Evolutionary conservation across 192 early-diverging fungal genomes (phyloP).

Genomic region (Backusella westeae): DNA sequence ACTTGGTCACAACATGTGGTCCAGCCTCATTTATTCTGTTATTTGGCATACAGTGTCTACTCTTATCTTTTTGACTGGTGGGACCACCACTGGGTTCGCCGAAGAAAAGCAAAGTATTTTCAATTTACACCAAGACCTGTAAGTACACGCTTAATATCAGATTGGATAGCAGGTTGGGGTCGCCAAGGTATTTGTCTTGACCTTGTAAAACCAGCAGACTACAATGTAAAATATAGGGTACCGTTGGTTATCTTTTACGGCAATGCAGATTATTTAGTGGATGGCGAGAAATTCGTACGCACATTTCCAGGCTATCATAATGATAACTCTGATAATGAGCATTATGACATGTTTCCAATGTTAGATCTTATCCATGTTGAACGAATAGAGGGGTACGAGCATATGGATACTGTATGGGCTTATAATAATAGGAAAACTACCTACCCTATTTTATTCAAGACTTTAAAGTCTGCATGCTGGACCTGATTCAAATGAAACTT

Average conservation of each 20-base stretch:
- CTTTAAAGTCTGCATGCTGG: neutral
- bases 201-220: neutral
- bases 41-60: slow-evolving; percentile 48
- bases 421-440: slow-evolving; percentile 28
- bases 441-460: slow-evolving; percentile 8
- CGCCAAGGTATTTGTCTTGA: slow-evolving; percentile 16
- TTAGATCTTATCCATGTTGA: slow-evolving; percentile 35
- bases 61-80: slow-evolving; percentile 51
- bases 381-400: slow-evolving; percentile 35
- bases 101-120: slow-evolving; percentile 45
- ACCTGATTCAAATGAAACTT: neutral
- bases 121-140: slow-evolving; percentile 51
- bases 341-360: slow-evolving; percentile 12
- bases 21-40: slow-evolving; percentile 29
- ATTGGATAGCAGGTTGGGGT: slow-evolving; percentile 36
- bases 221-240: slow-evolving; percentile 9
- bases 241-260: slow-evolving; percentile 48
- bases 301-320: slow-evolving; percentile 11
- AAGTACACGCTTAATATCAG: slow-evolving; percentile 13
- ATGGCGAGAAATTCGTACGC: slow-evolving; percentile 31
- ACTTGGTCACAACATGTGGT: slow-evolving; percentile 24
- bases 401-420: slow-evolving; percentile 44
- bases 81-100: slow-evolving; percentile 43
- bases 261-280: slow-evolving; percentile 42
- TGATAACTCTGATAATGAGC: neutral